Evolutionary conservation across 192 early-diverging fungal genomes (phyloP), one percentile per base, ranked within the genome.

Genomic region (Powellomyces hirtus): DNA sequence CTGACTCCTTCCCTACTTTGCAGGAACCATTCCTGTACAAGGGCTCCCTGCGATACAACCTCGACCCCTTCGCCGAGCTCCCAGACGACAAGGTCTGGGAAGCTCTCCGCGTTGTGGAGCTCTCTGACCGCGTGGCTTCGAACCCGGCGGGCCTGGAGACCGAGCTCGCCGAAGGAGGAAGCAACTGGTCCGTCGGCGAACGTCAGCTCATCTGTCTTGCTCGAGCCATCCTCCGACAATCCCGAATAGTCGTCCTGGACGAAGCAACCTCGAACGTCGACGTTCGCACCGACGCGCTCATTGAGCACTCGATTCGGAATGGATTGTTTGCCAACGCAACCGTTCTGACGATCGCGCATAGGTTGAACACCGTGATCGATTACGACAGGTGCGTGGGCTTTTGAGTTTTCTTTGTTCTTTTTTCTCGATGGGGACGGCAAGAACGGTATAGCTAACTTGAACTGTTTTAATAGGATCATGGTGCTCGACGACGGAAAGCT

Each of bases 141-240:
- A 33, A 22, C 3, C 30, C 71, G 18, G 26, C 53, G 3, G 46
- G 75, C 46, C 74, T 97, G n/a, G 94, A 97, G 27, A 75, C 85
- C 0, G 80, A 80, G 57, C 91, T 99, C 22, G 85, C 77, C 50
- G 94, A 97, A 78, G 91, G 92, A 62, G 80, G 80, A 20, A 59
- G 64, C 40, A 95, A 94, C 73, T 89, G 84, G 63, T 85, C 81
- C 22, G 83, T 90, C 50, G 93, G 94, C 26, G 90, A 96, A 70
- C 79, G 89, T 7, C 94, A 96, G 73, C 74, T 96, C 18, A 66
- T 92, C 33, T 92, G 90, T 67, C 80, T 92, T 57, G 86, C 89
- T 4, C 81, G 91, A 22, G 89, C 91, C 22, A 77, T 93, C 56
- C 66, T 93, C 22, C 70, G 83, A 6, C 57, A 77, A 30, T 71